A percentile compares a stretch with the other conserved stretches of the same genome.
Conservation (phyloP, 2,329 filamentous ascomycete species). For the Echinosphaeria canescens region DNA sequence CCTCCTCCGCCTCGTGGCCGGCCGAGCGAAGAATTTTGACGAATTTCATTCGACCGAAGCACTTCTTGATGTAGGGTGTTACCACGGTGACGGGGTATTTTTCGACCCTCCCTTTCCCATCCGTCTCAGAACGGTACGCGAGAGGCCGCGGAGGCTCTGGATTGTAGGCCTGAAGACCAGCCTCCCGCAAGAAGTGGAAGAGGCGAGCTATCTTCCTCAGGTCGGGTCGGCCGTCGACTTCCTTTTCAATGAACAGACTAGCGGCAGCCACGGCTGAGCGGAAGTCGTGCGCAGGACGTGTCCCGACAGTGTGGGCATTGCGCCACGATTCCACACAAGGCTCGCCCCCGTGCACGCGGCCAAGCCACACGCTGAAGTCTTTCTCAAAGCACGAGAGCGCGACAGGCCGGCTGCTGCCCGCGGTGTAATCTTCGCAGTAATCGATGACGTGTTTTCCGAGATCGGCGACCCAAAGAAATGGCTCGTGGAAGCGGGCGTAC, state of each 20-base stretch:
- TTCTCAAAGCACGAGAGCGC: constrained; percentile 31
- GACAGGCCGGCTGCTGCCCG: constrained; percentile 13
- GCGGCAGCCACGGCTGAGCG: constrained; percentile 36
- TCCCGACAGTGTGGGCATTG: too few relatives aligned
- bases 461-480: constrained; percentile 50
- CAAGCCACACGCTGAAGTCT: constrained; percentile 36
- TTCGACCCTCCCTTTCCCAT: too few relatives aligned
- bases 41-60: constrained; percentile 43
- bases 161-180: too few relatives aligned
- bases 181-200: too few relatives aligned
- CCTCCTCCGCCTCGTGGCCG: constrained; percentile 1
- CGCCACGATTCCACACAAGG: constrained; percentile 31
- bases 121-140: too few relatives aligned
- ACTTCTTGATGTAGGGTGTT: constrained; percentile 43
- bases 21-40: constrained; percentile 19
- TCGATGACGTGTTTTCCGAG: constrained; percentile 54
- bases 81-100: constrained; percentile 31
- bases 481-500: constrained; percentile 37
- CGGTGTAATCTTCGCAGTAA: constrained; percentile 25
- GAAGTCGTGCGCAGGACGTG: constrained; percentile 37
- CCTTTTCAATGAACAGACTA: constrained; percentile 40
- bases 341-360: constrained; percentile 16
- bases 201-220: too few relatives aligned
- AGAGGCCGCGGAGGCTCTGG: too few relatives aligned
- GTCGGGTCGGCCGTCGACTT: too few relatives aligned